Conservation (phyloP, 2,329 filamentous ascomycete species). For the Curvularia lunata region DNA sequence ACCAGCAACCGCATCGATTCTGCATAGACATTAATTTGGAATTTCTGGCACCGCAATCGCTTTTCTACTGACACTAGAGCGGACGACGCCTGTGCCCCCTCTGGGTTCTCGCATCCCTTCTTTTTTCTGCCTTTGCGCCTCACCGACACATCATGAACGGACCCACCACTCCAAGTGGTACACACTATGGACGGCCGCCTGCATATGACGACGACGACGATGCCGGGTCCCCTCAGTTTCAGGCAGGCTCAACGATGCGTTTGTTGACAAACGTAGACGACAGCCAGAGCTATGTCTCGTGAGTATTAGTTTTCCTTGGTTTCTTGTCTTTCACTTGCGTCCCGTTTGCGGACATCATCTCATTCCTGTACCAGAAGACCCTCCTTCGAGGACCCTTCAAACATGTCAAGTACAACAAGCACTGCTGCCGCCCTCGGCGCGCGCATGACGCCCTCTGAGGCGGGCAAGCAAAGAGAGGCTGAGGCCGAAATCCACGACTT, state of each 20-base stretch:
- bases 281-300: conserved; percentile 50
- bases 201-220: conserved; percentile 55
- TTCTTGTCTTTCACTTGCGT: conserved; percentile 32
- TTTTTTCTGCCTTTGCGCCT: conserved; percentile 9
- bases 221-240: conserved; percentile 37
- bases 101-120: background rate
- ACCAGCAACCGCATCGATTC: conserved; percentile 20
- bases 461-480: conserved; percentile 40
- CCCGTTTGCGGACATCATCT: conserved; percentile 28
- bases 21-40: conserved; percentile 25
- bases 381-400: conserved; percentile 41
- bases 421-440: conserved; percentile 43
- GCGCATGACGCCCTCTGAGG: conserved; percentile 33
- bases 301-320: conserved; percentile 44
- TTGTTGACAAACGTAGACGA: conserved; percentile 57
- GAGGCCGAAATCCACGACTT: conserved; percentile 54
- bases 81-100: conserved; percentile 4
- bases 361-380: conserved; percentile 33
- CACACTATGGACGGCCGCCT: conserved; percentile 52
- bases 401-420: conserved; percentile 43
- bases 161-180: conserved; percentile 42
- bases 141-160: conserved; percentile 39
- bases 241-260: conserved; percentile 57
- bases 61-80: conserved; percentile 11
- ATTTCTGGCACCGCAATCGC: conserved; percentile 20